Evolutionary conservation across 2,329 filamentous ascomycete species (phyloP).

Genomic region (Penicillium sp.): DNA sequence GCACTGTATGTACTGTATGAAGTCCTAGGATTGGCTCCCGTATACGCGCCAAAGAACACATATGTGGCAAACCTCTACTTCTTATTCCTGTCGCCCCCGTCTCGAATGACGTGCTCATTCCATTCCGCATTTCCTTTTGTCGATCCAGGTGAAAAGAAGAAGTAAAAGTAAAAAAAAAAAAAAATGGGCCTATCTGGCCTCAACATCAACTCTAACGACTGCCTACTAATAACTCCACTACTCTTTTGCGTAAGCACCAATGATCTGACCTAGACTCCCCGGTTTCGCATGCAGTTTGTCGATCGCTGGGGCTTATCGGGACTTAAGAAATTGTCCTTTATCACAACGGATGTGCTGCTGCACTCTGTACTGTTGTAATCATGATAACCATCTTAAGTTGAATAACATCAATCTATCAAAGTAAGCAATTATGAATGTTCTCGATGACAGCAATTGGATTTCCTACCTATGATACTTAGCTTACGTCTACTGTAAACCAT

Average conservation of each 20-base stretch:
- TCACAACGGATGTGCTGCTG: too few relatives aligned
- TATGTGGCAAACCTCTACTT: neutral
- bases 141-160: neutral
- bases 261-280: neutral
- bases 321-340: neutral
- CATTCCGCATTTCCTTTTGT: neutral
- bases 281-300: slow-evolving; percentile 4
- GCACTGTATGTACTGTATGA: neutral
- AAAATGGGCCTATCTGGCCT: neutral
- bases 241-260: neutral
- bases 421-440: neutral
- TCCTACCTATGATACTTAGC: too few relatives aligned
- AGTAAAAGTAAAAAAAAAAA: neutral
- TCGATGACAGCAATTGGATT: too few relatives aligned
- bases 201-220: too few relatives aligned
- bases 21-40: neutral
- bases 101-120: slow-evolving; percentile 7
- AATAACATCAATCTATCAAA: neutral
- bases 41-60: neutral
- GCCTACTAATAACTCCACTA: too few relatives aligned
- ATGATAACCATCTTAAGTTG: too few relatives aligned
- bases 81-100: neutral
- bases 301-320: neutral
- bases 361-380: too few relatives aligned
- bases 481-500: too few relatives aligned